phyloP scores from a whole-genome alignment of 2,329 filamentous ascomycete genomes.

The Alternaria ethzedia region DNA sequence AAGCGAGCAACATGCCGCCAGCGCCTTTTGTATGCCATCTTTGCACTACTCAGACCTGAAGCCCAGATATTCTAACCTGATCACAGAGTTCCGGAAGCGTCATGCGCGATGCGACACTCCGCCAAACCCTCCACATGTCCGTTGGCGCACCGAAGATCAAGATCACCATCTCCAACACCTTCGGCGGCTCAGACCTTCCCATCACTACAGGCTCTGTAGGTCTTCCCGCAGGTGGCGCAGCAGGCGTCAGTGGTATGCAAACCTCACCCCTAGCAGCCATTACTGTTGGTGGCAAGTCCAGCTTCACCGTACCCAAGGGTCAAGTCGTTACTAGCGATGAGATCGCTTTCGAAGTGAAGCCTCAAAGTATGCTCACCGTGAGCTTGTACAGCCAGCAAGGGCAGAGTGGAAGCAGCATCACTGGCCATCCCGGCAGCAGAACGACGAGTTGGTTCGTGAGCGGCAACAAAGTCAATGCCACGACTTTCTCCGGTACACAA shows the following conservation, averaged over 20 bases:
- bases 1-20: conserved; percentile 66
- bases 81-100: conserved; percentile 60
- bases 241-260: conserved; percentile 62
- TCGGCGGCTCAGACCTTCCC: conserved; percentile 65
- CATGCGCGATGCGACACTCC: conserved; percentile 68
- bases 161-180: conserved; percentile 69
- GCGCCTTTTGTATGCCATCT: conserved; percentile 56
- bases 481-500: conserved; percentile 41
- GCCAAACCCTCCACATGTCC: conserved; percentile 69
- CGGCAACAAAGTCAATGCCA: conserved; percentile 30
- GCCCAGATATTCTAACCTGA: not conserved
- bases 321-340: conserved; percentile 66
- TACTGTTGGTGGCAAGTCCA: conserved; percentile 62
- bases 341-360: conserved; percentile 59
- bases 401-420: conserved; percentile 64
- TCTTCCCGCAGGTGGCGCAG: conserved; percentile 60
- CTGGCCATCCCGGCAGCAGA: conserved; percentile 69
- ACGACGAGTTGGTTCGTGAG: conserved; percentile 62
- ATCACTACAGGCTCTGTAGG: conserved; percentile 66
- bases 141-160: conserved; percentile 65
- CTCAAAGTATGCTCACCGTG: conserved; percentile 62
- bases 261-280: conserved; percentile 64
- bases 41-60: too few relatives aligned
- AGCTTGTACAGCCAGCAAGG: conserved; percentile 64
- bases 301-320: conserved; percentile 60